Percentiles rank a stretch among this genome's conserved stretches.
Evolutionary conservation across 257 asterid species (phyloP).

Genomic region (Solanum sparsipilum): DNA sequence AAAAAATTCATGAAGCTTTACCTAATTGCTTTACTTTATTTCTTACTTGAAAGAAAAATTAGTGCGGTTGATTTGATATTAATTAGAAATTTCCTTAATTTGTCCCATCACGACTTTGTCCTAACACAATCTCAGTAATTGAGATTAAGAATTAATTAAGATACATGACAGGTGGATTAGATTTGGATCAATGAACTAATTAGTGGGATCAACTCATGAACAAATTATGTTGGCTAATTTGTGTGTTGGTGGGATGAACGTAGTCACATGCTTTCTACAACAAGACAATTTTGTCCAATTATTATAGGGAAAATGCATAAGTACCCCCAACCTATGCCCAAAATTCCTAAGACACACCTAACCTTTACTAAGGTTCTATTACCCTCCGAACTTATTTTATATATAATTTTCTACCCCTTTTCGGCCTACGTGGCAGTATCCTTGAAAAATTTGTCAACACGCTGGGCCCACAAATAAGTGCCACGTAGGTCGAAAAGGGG

Average conservation of each 20-base stretch:
- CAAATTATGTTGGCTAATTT: neutral
- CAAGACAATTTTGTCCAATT: neutral
- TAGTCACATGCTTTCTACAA: neutral
- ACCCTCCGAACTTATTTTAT: too few relatives aligned
- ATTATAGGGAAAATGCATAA: neutral
- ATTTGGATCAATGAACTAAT: neutral
- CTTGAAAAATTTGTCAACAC: too few relatives aligned
- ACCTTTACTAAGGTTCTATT: too few relatives aligned
- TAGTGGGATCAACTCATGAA: neutral
- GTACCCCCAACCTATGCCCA: too few relatives aligned
- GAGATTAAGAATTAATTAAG: neutral
- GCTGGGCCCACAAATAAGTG: too few relatives aligned
- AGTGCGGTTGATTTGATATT: neutral
- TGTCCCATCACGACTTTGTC: neutral
- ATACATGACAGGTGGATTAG: neutral
- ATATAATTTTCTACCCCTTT: too few relatives aligned
- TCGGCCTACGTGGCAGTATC: too few relatives aligned
- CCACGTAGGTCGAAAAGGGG: too few relatives aligned
- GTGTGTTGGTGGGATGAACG: neutral
- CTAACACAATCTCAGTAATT: neutral
- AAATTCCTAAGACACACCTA: too few relatives aligned
- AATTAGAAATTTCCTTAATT: neutral
- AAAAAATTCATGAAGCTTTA: neutral
- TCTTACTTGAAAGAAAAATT: neutral
- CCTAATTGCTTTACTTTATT: neutral